Base-by-base conservation (phyloP, 176 grass and related monocot genomes). In the Rhipidocladum racemiflorum region DNA sequence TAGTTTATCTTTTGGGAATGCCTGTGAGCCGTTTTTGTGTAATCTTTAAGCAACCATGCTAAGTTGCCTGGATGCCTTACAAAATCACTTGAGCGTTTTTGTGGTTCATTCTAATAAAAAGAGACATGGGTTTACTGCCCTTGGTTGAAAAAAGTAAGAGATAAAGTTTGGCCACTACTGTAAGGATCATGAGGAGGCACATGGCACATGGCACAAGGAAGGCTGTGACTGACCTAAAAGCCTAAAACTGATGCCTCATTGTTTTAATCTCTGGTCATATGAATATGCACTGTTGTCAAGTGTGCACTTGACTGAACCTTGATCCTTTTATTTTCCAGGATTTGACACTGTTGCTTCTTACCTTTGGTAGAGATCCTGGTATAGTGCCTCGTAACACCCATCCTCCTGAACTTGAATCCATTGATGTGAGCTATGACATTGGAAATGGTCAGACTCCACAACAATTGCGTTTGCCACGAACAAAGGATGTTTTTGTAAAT, bases 281-380 rank as follows among this genome's bases (percentile, higher is more conserved):
- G 59, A 74, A 64, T 44, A 23, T 67, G 23, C 24, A 76, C 35
- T 56, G 2, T 38, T 51, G 42, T 50, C 9, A 9, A 28, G 44
- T 83, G 38, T 59, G 24, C 8, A 34, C 27, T 18, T 51, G 55
- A 66, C 45, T 88, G 40, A 50, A 83, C 18, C 36, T 61, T 29
- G 20, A 82, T 76, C 21, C 42, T 78, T 79, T 57, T 46, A 44
- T 83, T 74, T 87, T 91, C 61, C 91, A 97, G 94, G 94, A 97
- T 91, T 81, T 97, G 85, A 86, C 83, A 43, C 72, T 97, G 61
- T 81, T 97, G 48, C 94, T 97, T 72, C 75, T 97, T 82, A 88
- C 94, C 48, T 97, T 91, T 45, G 91, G 94, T 70, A 88, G 94
- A 89, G 94, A 97, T 91, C 94, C 94, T 64, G 94, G 94, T 72